A percentile compares a stretch with the other conserved stretches of the same genome.
Evolutionary conservation across 306 rosid genomes (phyloP).

Genomic region (Sphenostylis stenocarpa): DNA sequence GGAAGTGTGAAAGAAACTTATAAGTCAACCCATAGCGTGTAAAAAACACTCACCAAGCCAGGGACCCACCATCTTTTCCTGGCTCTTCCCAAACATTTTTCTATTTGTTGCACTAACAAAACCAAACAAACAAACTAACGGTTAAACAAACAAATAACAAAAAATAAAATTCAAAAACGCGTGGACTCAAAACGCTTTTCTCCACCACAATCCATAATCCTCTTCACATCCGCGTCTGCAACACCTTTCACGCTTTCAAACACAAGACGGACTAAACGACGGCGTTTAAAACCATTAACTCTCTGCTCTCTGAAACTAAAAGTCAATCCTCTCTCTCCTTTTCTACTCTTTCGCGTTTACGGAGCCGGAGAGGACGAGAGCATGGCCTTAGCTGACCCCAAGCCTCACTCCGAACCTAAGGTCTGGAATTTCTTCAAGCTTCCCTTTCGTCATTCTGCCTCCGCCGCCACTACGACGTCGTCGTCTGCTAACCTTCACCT

Average conservation of each 20-base stretch:
- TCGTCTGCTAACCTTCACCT: conserved; percentile 29
- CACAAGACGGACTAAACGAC: conserved; percentile 18
- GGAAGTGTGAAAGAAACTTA: no score
- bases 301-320: not conserved
- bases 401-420: conserved; percentile 75
- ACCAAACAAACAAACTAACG: not conserved
- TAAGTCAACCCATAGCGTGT: no score
- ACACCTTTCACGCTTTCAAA: not conserved
- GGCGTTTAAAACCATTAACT: conserved; percentile 8
- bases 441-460: conserved; percentile 63
- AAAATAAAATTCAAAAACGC: not conserved
- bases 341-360: not conserved
- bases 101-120: not conserved
- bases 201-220: conserved; percentile 5
- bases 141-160: not conserved
- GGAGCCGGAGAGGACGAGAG: not conserved
- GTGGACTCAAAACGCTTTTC: conserved; percentile 24
- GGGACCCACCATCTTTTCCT: no score
- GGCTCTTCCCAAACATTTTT: no score
- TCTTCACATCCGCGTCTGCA: conserved; percentile 33
- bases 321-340: conserved; percentile 17
- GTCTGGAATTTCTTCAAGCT: conserved; percentile 88
- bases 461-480: conserved; percentile 33
- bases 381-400: conserved; percentile 77
- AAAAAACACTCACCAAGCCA: no score